Evolutionary conservation across 2,329 filamentous ascomycete genomes (phyloP).

Genomic region (Colletotrichum godetiae): DNA sequence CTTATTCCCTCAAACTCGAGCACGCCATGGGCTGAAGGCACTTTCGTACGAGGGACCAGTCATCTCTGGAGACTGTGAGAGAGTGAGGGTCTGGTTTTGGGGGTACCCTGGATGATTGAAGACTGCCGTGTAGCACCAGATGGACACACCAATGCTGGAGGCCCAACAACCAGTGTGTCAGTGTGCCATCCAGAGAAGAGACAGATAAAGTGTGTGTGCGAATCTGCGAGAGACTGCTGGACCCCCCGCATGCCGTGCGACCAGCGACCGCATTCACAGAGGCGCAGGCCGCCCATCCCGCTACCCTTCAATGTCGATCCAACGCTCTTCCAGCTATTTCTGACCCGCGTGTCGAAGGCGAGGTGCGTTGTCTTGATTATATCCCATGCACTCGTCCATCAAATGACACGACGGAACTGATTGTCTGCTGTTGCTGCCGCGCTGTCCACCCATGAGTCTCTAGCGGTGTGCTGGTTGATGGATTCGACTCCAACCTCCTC

Average conservation of each 20-base stretch:
- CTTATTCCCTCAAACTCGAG: conserved; percentile 26
- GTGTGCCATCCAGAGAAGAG: background rate
- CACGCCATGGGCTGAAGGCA: conserved; percentile 21
- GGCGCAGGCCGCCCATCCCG: background rate
- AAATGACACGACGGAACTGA: background rate
- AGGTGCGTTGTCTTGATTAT: conserved; percentile 1
- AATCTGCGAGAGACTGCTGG: background rate
- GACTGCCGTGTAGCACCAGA: background rate
- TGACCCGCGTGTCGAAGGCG: background rate
- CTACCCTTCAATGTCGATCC: conserved; percentile 8
- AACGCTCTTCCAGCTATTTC: background rate
- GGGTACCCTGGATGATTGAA: background rate
- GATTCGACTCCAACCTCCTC: conserved; percentile 5
- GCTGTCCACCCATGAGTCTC: background rate
- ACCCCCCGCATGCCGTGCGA: conserved; percentile 13
- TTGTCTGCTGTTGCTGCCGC: background rate
- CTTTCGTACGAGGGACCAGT: background rate
- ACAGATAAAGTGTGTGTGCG: no score
- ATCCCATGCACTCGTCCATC: background rate
- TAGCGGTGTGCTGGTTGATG: conserved; percentile 21
- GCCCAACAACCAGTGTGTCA: background rate
- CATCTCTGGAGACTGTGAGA: background rate
- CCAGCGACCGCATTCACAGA: conserved; percentile 4
- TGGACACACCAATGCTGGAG: conserved; percentile 15
- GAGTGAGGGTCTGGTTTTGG: background rate